Evolutionary conservation across 2,329 filamentous ascomycete species (phyloP).

Genomic region (Epichloe brachyelytri): DNA sequence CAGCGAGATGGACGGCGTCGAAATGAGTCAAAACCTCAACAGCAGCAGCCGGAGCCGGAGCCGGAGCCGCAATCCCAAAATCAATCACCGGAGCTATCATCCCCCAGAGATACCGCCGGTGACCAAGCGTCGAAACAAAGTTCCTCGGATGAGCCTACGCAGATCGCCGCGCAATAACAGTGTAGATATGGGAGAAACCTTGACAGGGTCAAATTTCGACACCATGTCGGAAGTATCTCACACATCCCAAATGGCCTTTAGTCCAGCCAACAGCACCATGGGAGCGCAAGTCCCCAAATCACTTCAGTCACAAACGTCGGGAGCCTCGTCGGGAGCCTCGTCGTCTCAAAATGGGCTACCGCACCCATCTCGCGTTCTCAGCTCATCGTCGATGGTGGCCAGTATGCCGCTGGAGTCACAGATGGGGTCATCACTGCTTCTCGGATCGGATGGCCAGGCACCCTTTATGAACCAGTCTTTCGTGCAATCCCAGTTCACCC

Average conservation of each 20-base stretch:
- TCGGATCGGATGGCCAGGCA: conserved; percentile 24
- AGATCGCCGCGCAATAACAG: conserved; percentile 8
- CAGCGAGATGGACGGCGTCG: conserved; percentile 54
- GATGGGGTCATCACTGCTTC: conserved; percentile 25
- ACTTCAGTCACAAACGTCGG: conserved; percentile 11
- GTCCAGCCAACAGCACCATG: conserved; percentile 10
- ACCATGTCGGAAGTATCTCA: conserved; percentile 13
- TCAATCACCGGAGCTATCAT: background rate
- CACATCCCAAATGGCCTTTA: conserved; percentile 13
- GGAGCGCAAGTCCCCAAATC: conserved; percentile 11
- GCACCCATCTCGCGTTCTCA: conserved; percentile 14
- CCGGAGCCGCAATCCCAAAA: background rate
- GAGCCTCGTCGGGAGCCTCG: conserved; percentile 4
- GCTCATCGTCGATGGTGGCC: conserved; percentile 10
- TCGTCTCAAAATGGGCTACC: conserved; percentile 9
- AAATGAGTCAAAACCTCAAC: conserved; percentile 26
- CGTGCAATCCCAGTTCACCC: conserved; percentile 16
- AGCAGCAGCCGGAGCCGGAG: background rate
- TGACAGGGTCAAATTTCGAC: conserved; percentile 13
- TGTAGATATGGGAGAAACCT: conserved; percentile 10
- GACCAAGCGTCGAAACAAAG: background rate
- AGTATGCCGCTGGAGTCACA: conserved; percentile 20
- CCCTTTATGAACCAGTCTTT: conserved; percentile 22
- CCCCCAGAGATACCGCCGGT: background rate
- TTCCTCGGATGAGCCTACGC: conserved; percentile 7